These are phyloP conservation scores for Sicyos baderoa DNA, from an alignment of 306 rosid genomes.

Conservation along the genomic window DNA sequence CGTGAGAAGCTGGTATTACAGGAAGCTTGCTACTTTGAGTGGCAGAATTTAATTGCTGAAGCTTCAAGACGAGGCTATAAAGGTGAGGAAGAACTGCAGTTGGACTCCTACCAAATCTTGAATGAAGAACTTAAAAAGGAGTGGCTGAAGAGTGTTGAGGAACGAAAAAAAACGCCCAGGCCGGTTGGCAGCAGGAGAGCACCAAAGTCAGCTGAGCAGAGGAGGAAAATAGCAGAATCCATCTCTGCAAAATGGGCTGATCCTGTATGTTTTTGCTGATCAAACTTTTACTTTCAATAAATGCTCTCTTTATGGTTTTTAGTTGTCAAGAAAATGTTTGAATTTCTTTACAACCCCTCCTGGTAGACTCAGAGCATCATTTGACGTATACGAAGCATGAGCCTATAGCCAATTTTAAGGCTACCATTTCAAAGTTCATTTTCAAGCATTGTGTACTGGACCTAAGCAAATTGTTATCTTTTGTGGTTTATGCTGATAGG, in stretches of 20 bases:
- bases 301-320: not conserved
- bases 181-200: conserved; percentile 53
- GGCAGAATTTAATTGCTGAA: conserved; percentile 78
- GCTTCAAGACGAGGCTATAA: conserved; percentile 63
- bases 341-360: not conserved
- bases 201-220: conserved; percentile 82
- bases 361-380: not conserved
- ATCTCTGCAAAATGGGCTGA: conserved; percentile 88
- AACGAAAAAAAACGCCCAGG: conserved; percentile 40
- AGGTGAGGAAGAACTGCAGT: conserved; percentile 69
- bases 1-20: conserved; percentile 47
- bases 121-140: conserved; percentile 49
- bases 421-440: conserved; percentile 8
- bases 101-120: conserved; percentile 64
- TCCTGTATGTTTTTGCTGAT: conserved; percentile 49
- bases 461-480: not conserved
- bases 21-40: conserved; percentile 64
- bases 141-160: conserved; percentile 54
- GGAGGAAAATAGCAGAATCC: conserved; percentile 79
- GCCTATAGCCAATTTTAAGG: not conserved
- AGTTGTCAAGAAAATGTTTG: not conserved
- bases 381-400: not conserved
- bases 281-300: not conserved
- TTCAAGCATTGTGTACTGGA: not conserved
- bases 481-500: conserved; percentile 5